Percentiles rank a stretch among this genome's conserved stretches.
These are phyloP conservation scores for Diaporthe velutina DNA, from an alignment of 2,329 filamentous ascomycete species.

Conservation along the genomic window DNA sequence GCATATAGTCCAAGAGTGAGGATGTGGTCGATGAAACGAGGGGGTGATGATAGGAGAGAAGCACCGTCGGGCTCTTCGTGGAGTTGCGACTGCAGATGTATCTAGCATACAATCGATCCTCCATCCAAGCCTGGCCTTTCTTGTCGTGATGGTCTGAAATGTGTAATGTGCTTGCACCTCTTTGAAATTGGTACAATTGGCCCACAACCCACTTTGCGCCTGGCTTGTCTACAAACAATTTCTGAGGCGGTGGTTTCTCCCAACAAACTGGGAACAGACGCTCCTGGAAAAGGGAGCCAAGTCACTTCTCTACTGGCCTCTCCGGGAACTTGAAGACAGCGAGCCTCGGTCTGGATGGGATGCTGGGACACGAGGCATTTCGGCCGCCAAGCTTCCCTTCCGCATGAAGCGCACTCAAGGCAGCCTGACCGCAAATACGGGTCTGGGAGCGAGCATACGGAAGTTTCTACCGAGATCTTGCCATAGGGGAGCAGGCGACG, in stretches of 20 bases:
- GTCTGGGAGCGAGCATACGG: not conserved
- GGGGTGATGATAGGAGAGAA: not conserved
- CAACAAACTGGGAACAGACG: no score
- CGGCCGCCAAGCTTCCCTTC: no score
- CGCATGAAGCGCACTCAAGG: not conserved
- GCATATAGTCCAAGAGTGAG: not conserved
- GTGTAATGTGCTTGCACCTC: not conserved
- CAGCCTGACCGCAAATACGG: not conserved
- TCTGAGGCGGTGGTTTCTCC: not conserved
- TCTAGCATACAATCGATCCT: slow-evolving; percentile 17
- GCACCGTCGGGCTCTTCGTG: not conserved
- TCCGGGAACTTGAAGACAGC: not conserved
- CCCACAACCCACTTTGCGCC: not conserved
- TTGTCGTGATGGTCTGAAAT: not conserved
- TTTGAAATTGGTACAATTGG: not conserved
- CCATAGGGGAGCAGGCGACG: not conserved
- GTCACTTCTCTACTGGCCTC: not conserved
- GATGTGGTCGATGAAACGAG: not conserved
- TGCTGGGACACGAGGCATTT: not conserved
- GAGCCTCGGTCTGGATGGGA: not conserved
- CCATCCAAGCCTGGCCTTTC: not conserved
- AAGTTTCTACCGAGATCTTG: not conserved
- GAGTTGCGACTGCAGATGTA: not conserved
- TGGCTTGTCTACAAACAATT: not conserved
- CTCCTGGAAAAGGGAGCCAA: no score